Percentiles rank a stretch among this genome's conserved stretches.
These are phyloP conservation scores for Peronospora belbahrii DNA, from an alignment of 352 stramenopile species.

Conservation along the genomic window DNA sequence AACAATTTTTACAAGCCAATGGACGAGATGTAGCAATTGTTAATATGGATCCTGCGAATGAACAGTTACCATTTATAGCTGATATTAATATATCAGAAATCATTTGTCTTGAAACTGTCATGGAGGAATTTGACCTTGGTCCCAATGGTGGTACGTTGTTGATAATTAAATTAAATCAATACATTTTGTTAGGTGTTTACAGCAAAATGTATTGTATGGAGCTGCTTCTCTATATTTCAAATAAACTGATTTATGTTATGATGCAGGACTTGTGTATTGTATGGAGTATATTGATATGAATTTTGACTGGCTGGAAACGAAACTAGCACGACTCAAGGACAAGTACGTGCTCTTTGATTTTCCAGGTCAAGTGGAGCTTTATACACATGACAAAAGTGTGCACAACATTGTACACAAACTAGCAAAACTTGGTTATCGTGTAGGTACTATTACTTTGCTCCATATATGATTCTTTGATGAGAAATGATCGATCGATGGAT, in stretches of 20 bases:
- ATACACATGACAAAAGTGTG: conserved; percentile 97
- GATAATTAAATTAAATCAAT: too few species aligned
- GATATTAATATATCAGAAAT: conserved; percentile 94
- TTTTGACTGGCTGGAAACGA: conserved; percentile 96
- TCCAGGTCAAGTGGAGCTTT: conserved; percentile 98
- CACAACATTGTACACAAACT: conserved; percentile 92
- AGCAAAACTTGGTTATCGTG: conserved; percentile 81
- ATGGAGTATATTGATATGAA: conserved; percentile 99
- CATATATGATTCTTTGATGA: too few species aligned
- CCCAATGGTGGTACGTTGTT: conserved; percentile 88
- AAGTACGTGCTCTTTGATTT: conserved; percentile 99
- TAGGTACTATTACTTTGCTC: conserved; percentile 35
- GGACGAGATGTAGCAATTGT: conserved; percentile 80
- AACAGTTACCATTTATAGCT: conserved; percentile 76
- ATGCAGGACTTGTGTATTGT: conserved; percentile 93
- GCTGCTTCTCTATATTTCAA: too few species aligned
- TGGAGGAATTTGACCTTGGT: conserved; percentile 91
- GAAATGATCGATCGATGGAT: too few species aligned
- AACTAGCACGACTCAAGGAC: conserved; percentile 75
- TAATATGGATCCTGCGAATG: conserved; percentile 98
- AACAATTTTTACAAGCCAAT: conserved; percentile 86
- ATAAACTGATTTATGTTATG: not conserved
- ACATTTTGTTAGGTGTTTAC: too few species aligned
- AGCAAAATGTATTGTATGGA: too few species aligned
- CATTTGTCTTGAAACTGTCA: conserved; percentile 92